Evolutionary conservation across 495 filamentous ascomycete species (phyloP), one percentile per base, ranked within the genome.

Genomic region (Penicillium arizonense): DNA sequence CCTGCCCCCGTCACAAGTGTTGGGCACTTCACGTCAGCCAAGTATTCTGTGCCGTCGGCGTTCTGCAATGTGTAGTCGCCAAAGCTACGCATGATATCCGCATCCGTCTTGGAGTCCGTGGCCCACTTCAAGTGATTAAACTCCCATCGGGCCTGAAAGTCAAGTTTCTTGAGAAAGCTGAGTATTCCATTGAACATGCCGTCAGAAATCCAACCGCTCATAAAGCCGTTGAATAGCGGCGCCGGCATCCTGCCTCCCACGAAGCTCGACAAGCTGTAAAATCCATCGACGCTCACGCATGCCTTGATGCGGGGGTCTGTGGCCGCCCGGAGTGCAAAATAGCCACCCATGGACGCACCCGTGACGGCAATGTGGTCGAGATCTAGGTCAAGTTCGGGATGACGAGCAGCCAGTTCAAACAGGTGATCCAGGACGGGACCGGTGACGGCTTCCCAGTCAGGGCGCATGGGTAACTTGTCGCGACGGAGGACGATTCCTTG

Each of bases 301-400:
- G 78, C 78, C 32, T 65, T 67, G 62, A 82, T 57, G 3, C 77
- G 69, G 0, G 67, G 48, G 47, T 81, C 76, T 0, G 54, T 36
- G 0, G 76, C 74, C 1, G 56, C 76, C 2, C 72, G 67, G 4
- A 57, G 65, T 13, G 54, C 75, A 53, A 53, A 73, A 45, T 81
- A 81, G 0, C 68, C 80, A 1, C 80, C 79, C 50, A 77, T 52
- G 0, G 76, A 68, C 0, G 64, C 56, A 1, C 80, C 78, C 2
- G 49, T 5, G 3, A 81, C 20, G 0, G 73, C 76, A 20, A 82
- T 60, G 2, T 56, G 49, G 23, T 62, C 39, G 3, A 72, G 40
- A 47, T 83, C 78, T 0, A 83, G 64, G 1, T 71, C 44, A 1
- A 65, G 44, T 11, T 75, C 68, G 5, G 65, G 68, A 30, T 66